Base-by-base conservation (phyloP, 257 asterid species). In the Solanum sparsipilum region DNA sequence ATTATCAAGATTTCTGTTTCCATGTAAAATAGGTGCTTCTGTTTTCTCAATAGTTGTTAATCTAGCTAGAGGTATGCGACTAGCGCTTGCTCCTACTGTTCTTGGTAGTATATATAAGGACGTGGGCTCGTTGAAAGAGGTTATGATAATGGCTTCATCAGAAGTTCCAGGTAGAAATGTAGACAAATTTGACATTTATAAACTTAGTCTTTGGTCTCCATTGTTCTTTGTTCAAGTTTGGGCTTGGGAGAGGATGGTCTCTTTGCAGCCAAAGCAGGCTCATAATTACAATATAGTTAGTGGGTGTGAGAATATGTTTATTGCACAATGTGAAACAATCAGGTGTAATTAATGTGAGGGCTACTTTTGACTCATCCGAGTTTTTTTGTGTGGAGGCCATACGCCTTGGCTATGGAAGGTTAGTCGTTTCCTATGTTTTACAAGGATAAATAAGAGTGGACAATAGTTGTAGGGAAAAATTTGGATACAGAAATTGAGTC, bases 221-320 rank as follows among this genome's bases (percentile, higher is more conserved):
- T n/a, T 92, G 23, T 78, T 75, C 6, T 36, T 92, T 5, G 88
- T 93, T 78, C 92, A 91, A 86, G 87, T 90, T 65, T 93, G 93
- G 94, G 90, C 84, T 11, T 91, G 91, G 94, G 93, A 92, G 60
- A 90, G 95, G 84, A 60, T 89, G 11, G 20, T 63, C 3, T 29
- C 85, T 20, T 67, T 92, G 52, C 82, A 23, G 72, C 93, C 89
- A 29, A 7, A n/a, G 36, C 4, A 25, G 63, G 7, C 70, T 34
- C 88, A 89, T 3, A 92, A 90, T 34, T 15, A 41, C n/a, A 58
- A 89, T 6, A 48, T 76, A 1, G 18, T 27, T 1, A 88, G 91
- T 9, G 75, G 79, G 73, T 25, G 78, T 75, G 15, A 88, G 93
- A 67, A 79, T 56, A 56, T 73, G 89, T 27, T 83, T 91, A 3